Percentiles rank a stretch among this genome's conserved stretches.
These are phyloP conservation scores for Rhamnella rubrinervis DNA, from an alignment of 331 rosid species.

Conservation along the genomic window DNA sequence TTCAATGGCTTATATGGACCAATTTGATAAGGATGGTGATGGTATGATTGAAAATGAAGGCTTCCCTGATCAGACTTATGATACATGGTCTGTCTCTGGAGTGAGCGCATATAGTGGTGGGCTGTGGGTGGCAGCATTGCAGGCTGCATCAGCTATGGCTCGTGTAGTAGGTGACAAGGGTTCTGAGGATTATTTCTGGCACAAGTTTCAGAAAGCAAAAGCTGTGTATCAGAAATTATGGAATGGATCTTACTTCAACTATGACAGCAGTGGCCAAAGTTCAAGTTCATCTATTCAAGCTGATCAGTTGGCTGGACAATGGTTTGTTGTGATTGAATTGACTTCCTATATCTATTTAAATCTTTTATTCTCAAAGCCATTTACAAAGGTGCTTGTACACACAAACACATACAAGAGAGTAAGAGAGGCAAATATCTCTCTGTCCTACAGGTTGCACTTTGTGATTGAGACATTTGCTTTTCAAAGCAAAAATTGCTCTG, in stretches of 20 bases:
- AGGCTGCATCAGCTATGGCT: conserved; percentile 91
- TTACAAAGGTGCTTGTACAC: not conserved
- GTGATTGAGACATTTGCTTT: no score
- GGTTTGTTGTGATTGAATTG: conserved; percentile 44
- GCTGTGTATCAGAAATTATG: conserved; percentile 71
- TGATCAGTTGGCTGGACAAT: conserved; percentile 97
- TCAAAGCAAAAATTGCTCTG: no score
- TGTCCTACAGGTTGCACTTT: no score
- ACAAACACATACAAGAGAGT: not conserved
- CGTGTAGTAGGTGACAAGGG: conserved; percentile 73
- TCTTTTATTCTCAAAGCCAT: not conserved
- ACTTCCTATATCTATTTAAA: not conserved
- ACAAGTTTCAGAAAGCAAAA: conserved; percentile 77
- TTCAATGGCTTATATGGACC: conserved; percentile 95
- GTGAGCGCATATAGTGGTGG: conserved; percentile 97
- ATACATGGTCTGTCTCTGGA: conserved; percentile 93
- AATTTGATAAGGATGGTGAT: conserved; percentile 85
- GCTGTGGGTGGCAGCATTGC: conserved; percentile 93
- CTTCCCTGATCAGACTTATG: conserved; percentile 96
- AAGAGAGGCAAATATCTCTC: no score
- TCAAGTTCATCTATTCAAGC: conserved; percentile 86
- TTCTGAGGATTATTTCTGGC: conserved; percentile 79
- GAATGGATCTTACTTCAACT: conserved; percentile 96
- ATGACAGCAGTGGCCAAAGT: conserved; percentile 68
- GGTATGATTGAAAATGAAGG: conserved; percentile 97